Conservation (phyloP, 257 asterid species). For the Scutellaria minor region DNA sequence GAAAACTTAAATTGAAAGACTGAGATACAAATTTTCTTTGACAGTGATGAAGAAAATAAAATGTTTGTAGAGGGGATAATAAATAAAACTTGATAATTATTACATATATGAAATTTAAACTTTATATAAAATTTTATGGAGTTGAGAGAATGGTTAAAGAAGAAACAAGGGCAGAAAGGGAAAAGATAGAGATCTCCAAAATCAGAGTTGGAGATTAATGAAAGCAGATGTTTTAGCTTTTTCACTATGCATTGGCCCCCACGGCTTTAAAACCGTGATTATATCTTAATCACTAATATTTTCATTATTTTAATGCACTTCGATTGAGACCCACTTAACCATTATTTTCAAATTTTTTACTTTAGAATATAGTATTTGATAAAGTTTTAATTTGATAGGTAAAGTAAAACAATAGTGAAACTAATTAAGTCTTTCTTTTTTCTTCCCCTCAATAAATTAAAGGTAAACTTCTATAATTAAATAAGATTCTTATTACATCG, state of each 20-base stretch:
- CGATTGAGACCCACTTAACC: constrained; percentile 38
- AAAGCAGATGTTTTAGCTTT: constrained; percentile 30
- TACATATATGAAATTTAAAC: no score
- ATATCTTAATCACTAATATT: neutral
- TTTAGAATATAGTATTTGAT: no score
- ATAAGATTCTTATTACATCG: no score
- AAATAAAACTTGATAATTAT: no score
- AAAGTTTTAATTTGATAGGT: neutral
- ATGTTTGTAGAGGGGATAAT: no score
- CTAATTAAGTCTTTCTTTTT: no score
- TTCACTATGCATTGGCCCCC: constrained; percentile 31
- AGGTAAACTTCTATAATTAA: no score
- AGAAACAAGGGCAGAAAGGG: neutral
- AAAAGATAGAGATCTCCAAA: constrained; percentile 14
- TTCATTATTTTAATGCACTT: constrained; percentile 12
- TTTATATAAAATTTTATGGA: no score
- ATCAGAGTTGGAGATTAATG: constrained; percentile 24
- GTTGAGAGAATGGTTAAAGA: neutral
- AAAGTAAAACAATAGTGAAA: neutral
- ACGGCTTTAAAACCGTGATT: constrained; percentile 55
- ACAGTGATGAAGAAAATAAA: no score
- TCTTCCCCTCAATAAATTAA: no score
- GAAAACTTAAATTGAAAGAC: no score
- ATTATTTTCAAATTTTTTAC: constrained; percentile 12
- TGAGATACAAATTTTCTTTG: no score